phyloP scores from a whole-genome alignment of 345 rosid species.

The Hevea brasiliensis region DNA sequence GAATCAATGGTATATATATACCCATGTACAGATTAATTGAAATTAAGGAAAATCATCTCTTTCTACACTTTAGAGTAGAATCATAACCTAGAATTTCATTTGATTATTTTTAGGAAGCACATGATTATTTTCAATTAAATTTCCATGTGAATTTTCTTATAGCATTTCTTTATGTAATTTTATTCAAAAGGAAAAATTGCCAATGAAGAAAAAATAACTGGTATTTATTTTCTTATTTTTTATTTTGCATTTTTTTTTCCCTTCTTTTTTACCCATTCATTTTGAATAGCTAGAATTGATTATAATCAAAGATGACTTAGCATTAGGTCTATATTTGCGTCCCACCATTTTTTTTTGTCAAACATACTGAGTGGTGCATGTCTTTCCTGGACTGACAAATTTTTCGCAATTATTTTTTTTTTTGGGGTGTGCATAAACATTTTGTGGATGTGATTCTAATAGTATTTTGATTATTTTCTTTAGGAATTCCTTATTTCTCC shows the following conservation, averaged over 20 bases:
- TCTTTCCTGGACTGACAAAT: background rate
- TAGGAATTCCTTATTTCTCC: background rate
- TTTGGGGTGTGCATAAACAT: background rate
- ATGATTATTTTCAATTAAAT: background rate
- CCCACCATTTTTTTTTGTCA: background rate
- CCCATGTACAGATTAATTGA: too few relatives aligned
- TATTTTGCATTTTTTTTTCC: background rate
- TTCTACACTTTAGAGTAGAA: background rate
- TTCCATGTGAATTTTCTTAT: background rate
- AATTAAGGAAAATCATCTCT: too few relatives aligned
- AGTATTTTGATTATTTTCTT: background rate
- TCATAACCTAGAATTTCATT: background rate
- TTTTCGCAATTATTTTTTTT: background rate
- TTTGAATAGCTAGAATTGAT: slow-evolving; percentile 7
- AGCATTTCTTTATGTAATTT: background rate
- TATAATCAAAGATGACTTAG: background rate
- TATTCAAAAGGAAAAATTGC: background rate
- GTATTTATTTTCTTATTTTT: background rate
- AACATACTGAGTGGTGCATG: background rate
- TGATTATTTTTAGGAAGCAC: background rate
- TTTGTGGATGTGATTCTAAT: background rate
- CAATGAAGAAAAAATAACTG: background rate
- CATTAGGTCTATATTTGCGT: background rate
- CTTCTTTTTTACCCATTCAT: background rate
- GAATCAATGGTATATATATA: too few relatives aligned